Evolutionary conservation across 495 filamentous ascomycete species (phyloP), one percentile per base, ranked within the genome.

Genomic region (Penicillium taxi): DNA sequence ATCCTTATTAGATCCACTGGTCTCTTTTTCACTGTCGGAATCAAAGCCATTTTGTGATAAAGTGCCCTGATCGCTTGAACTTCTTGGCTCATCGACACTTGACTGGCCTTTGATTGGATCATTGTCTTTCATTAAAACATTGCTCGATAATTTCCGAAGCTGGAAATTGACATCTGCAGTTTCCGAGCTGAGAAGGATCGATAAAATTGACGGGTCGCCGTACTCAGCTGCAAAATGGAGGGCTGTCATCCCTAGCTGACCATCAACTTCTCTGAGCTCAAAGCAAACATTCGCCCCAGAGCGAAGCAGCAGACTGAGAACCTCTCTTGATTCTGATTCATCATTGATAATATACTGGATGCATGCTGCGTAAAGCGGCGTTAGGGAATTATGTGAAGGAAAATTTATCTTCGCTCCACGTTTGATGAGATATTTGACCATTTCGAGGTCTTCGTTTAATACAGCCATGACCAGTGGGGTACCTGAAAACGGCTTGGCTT

Each of bases 91-190:
- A n/a, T n/a, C n/a, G n/a, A n/a, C n/a, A n/a, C n/a, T n/a, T n/a
- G n/a, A n/a, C n/a, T n/a, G n/a, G n/a, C n/a, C n/a, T n/a, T n/a
- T n/a, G n/a, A n/a, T n/a, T n/a, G n/a, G n/a, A n/a, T n/a, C 12
- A 12, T 12, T 14, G 14, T 28, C 5, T 23, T 22, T 13, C 28
- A 32, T 9, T 32, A 9, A 13, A 32, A 15, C 4, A 17, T 32
- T 8, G 2, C 21, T 32, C 14, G 37, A 8, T 32, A 7, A 2
- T 32, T 26, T 11, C 3, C 28, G 37, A 18, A 39, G 28, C 19
- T 32, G 37, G 12, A 25, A 39, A 22, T 39, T 39, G 3, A 39
- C 27, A 24, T 39, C 27, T 18, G 37, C 28, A 13, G 37, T 39
- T 17, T 32, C 12, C 15, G 37, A 39, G 8, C n/a, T 28, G 17